Percentiles rank a stretch among this genome's conserved stretches.
Conservation (phyloP, 768 basidiomycete genomes). For the Boletus barrowsii region DNA sequence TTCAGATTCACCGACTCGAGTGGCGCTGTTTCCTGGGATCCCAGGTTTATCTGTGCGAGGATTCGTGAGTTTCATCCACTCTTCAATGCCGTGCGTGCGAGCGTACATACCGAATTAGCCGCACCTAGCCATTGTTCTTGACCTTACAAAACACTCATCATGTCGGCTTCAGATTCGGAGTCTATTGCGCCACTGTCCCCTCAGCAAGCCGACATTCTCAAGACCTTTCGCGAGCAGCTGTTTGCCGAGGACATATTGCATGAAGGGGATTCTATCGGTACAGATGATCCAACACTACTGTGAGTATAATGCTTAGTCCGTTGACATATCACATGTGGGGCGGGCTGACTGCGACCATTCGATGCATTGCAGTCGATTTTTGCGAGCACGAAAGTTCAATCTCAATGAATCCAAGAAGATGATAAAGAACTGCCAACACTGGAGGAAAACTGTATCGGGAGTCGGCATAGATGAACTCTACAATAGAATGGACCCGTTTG, state of each 20-base stretch:
- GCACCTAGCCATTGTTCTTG: background rate
- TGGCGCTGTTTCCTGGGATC: too few species aligned
- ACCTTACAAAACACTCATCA: slow-evolving; percentile 1
- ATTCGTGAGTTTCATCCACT: too few species aligned
- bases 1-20: too few species aligned
- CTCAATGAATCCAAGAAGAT: slow-evolving; percentile 58
- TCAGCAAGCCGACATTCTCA: slow-evolving; percentile 39
- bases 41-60: too few species aligned
- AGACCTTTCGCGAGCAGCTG: slow-evolving; percentile 50
- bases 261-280: slow-evolving; percentile 61
- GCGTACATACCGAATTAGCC: background rate
- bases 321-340: background rate
- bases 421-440: slow-evolving; percentile 64
- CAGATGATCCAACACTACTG: slow-evolving; percentile 59
- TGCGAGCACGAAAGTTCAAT: slow-evolving; percentile 69
- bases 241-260: slow-evolving; percentile 52
- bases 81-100: background rate
- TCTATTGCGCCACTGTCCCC: slow-evolving; percentile 10
- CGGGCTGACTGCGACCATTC: slow-evolving; percentile 4
- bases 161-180: slow-evolving; percentile 9
- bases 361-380: slow-evolving; percentile 53
- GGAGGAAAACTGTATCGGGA: slow-evolving; percentile 63
- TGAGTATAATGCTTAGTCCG: slow-evolving; percentile 28
- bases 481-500: slow-evolving; percentile 60
- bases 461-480: slow-evolving; percentile 67